A percentile compares a stretch with the other conserved stretches of the same genome.
phyloP scores from a whole-genome alignment of 208 protist species.

The Herpetomonas samuelpessoai region DNA sequence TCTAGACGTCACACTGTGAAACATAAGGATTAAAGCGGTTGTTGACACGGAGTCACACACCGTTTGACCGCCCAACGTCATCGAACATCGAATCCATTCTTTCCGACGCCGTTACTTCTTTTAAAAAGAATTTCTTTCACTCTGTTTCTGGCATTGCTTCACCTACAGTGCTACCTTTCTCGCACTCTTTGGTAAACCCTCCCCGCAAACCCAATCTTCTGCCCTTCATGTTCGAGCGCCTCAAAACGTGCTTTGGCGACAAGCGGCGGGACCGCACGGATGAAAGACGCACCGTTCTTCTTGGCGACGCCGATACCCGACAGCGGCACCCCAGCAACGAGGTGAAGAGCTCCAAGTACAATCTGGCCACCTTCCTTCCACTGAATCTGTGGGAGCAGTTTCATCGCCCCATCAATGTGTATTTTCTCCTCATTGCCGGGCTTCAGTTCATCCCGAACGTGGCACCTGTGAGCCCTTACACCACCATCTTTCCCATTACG shows the following conservation, averaged over 20 bases:
- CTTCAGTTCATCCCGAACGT: slow-evolving; percentile 85
- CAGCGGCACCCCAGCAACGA: slow-evolving; percentile 65
- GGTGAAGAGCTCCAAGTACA: slow-evolving; percentile 94
- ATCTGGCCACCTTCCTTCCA: slow-evolving; percentile 92
- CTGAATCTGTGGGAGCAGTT: slow-evolving; percentile 96
- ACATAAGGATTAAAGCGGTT: no score
- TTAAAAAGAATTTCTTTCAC: background rate
- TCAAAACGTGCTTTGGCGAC: slow-evolving; percentile 13
- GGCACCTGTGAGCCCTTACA: slow-evolving; percentile 88
- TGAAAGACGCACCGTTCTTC: slow-evolving; percentile 32
- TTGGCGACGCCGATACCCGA: slow-evolving; percentile 17
- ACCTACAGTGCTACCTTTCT: slow-evolving; percentile 5
- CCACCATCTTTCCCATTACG: slow-evolving; percentile 85
- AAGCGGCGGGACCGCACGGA: slow-evolving; percentile 22
- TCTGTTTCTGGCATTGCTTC: background rate
- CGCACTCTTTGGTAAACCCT: slow-evolving; percentile 5
- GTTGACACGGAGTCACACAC: no score
- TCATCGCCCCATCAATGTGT: slow-evolving; percentile 92
- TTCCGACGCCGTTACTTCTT: background rate
- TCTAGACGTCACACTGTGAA: no score
- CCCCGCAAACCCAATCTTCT: slow-evolving; percentile 1
- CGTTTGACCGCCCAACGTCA: no score
- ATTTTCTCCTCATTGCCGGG: slow-evolving; percentile 92
- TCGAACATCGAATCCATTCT: no score
- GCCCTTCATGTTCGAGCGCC: background rate